Evolutionary conservation across 805 yeast species (phyloP), one percentile per base, ranked within the genome.

Genomic region (Candida michaelii): DNA sequence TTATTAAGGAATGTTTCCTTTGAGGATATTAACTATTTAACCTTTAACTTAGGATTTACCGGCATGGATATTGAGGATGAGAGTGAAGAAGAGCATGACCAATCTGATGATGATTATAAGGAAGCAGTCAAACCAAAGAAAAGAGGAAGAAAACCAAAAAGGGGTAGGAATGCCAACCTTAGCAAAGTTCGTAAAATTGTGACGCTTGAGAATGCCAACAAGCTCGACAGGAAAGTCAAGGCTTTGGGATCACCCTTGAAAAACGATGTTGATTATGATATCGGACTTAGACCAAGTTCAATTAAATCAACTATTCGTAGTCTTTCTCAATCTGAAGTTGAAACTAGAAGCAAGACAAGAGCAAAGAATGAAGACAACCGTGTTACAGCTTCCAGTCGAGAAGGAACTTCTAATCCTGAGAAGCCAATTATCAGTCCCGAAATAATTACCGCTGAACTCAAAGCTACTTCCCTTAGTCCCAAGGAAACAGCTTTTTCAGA

Each of bases 221-320:
- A 21, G 8, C 8, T 21, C 23, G 8, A 21, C 5, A 21, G 8
- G 23, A 6, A 21, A 21, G n/a, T n/a, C n/a, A n/a, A n/a, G n/a
- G n/a, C n/a, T n/a, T n/a, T n/a, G 8, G 23, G 23, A 21, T 21
- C 23, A 21, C 23, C 23, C 8, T 21, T 21, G 8, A 8, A 21
- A 21, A 8, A 34, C 3, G 14, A 13, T 14, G 37, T 7, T 8
- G 14, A 2, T 21, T 15, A 34, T 34, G n/a, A 23, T 3, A 21
- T 34, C n/a, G 37, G 37, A 23, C 30, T 34, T 8, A 34, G 37
- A 34, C 37, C 27, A 3, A 34, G 37, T 34, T 34, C 37, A 6
- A 23, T 34, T 11, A 24, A 18, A 24, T 34, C 37, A n/a, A 34
- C 29, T 14, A 34, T 34, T 13, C 30, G 29, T 34, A 34, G 29